Base-by-base conservation (phyloP, 495 filamentous ascomycete genomes). In the Astrocystis sublimbata region DNA sequence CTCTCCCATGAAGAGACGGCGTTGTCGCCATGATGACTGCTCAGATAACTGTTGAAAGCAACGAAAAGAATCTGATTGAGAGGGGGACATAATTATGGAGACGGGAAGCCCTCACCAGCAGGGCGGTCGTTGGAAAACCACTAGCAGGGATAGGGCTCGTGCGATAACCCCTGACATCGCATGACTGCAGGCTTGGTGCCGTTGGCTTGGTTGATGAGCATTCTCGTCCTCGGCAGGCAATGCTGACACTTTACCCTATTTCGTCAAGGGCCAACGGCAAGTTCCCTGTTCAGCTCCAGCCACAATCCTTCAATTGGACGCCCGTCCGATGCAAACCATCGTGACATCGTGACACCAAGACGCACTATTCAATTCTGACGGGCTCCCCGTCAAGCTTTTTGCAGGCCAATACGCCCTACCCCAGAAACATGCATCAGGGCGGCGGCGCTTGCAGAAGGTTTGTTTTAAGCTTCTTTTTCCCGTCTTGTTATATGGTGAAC, bases 181-280 rank as follows among this genome's bases (percentile, higher is more conserved):
- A 49, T 26, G 17, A 49, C 45, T 49, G 46, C 46, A 49, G 46
- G 46, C 28, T 30, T 30, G 4, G 30, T 30, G 26, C 41, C 41
- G 19, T 43, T 10, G 19, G 12, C 13, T 43, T 21, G 13, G 4
- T 10, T 23, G 2, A 38, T 38, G 3, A 15, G 40, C n/a, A n/a
- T n/a, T n/a, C n/a, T 47, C 30, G 26, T 49, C 43, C 36, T 43
- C 53, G 53, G 53, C 53, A 41, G 53, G 53, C 53, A 56, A 26
- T 24, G n/a, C 28, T 42, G 38, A 30, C 24, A 24, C 36, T 56
- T 12, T 28, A n/a, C 33, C 38, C 23, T 30, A 17, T 15, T 31
- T n/a, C 28, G 43, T 13, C 21, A 24, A 28, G 53, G 36, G 36
- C 24, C 15, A 9, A 35, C 36, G 53, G 53, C 53, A 56, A 26